Evolutionary conservation across 2,329 filamentous ascomycete species (phyloP).

Genomic region (Aspergillus floridensis): DNA sequence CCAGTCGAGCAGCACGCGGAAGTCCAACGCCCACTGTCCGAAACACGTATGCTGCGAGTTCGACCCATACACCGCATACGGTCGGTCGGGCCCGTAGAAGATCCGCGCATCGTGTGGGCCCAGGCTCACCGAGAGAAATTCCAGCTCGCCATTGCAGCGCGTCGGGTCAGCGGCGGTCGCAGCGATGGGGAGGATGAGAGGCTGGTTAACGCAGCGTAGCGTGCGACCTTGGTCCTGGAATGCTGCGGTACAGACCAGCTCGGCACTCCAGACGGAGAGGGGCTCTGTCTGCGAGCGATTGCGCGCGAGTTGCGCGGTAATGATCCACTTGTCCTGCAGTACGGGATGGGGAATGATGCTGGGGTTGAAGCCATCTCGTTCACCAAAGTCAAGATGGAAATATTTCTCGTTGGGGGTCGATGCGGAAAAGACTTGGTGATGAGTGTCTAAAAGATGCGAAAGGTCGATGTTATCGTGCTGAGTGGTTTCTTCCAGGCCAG

Average conservation of each 20-base stretch:
- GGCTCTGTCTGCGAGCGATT: constrained; percentile 23
- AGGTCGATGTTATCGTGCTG: background rate
- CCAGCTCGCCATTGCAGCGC: constrained; percentile 48
- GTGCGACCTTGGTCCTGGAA: constrained; percentile 41
- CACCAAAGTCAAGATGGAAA: constrained; percentile 51
- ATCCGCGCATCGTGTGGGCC: constrained; percentile 60
- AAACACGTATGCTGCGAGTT: constrained; percentile 57
- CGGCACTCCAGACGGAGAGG: constrained; percentile 36
- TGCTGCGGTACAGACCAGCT: constrained; percentile 52
- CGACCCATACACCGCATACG: constrained; percentile 56
- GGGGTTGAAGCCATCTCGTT: constrained; percentile 49
- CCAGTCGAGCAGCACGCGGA: constrained; percentile 51
- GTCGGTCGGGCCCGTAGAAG: constrained; percentile 53
- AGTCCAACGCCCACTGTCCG: constrained; percentile 57
- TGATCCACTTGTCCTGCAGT: constrained; percentile 49
- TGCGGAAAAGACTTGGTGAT: constrained; percentile 45
- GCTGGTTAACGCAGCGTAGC: constrained; percentile 41
- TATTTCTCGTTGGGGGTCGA: constrained; percentile 49
- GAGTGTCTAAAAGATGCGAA: constrained; percentile 10
- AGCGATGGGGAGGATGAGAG: constrained; percentile 47
- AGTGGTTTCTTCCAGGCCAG: background rate
- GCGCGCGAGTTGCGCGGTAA: constrained; percentile 50
- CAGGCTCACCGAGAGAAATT: constrained; percentile 44
- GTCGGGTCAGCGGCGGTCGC: constrained; percentile 43
- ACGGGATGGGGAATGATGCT: constrained; percentile 58